Conservation (phyloP, 2,329 filamentous ascomycete genomes). For the Alternaria conjuncta region DNA sequence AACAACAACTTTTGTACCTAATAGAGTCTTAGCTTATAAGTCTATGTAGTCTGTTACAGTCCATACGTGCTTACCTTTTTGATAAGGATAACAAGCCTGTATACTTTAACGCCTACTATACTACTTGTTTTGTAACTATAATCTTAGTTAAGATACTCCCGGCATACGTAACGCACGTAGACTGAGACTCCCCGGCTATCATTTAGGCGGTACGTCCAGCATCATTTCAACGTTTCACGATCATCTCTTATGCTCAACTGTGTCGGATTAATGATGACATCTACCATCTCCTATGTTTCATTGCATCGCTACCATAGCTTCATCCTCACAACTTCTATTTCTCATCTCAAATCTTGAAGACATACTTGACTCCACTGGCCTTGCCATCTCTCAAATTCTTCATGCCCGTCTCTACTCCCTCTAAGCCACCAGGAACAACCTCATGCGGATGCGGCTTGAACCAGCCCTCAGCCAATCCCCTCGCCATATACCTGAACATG, state of each 20-base stretch:
- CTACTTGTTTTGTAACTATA: background rate
- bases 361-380: constrained; percentile 69
- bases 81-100: background rate
- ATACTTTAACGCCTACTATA: background rate
- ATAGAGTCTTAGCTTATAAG: background rate
- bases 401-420: constrained; percentile 61
- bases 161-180: background rate
- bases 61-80: background rate
- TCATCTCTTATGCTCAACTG: background rate
- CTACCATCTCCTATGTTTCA: background rate
- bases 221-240: background rate
- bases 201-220: background rate
- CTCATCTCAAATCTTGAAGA: constrained; percentile 61
- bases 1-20: background rate
- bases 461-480: constrained; percentile 58
- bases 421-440: constrained; percentile 61
- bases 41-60: background rate
- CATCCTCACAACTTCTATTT: constrained; percentile 26
- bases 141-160: background rate
- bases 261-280: background rate
- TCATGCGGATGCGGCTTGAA: constrained; percentile 60
- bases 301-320: background rate
- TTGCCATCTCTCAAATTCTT: constrained; percentile 64
- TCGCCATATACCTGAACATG: constrained; percentile 54
- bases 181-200: background rate